Evolutionary conservation across 106 monocot species (phyloP).

Genomic region (Iris macrosiphon): DNA sequence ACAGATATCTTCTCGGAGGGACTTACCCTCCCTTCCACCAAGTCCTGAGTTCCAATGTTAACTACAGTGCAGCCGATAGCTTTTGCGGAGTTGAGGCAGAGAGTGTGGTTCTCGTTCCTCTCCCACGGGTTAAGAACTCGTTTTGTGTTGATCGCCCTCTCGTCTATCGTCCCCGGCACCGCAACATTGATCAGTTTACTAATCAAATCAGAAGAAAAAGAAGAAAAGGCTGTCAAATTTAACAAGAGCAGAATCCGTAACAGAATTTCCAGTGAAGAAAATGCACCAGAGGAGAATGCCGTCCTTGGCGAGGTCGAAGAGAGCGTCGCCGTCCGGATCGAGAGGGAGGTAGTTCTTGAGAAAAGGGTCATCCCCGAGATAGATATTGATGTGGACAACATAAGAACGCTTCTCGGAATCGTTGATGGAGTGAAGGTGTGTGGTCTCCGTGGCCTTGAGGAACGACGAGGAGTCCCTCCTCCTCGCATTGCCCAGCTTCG

Average conservation of each 20-base stretch:
- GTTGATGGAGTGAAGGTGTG: conserved; percentile 67
- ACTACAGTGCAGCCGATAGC: conserved; percentile 96
- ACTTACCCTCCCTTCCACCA: conserved; percentile 90
- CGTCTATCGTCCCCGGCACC: conserved; percentile 92
- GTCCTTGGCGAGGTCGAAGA: conserved; percentile 73
- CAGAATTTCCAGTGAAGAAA: too few relatives aligned
- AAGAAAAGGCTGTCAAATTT: too few relatives aligned
- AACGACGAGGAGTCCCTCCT: conserved; percentile 55
- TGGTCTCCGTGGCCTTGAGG: conserved; percentile 66
- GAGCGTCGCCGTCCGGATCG: conserved; percentile 50
- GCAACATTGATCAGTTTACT: conserved; percentile 97
- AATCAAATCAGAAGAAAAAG: neutral
- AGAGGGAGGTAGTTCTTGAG: conserved; percentile 63
- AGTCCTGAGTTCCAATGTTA: conserved; percentile 90
- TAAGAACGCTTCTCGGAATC: conserved; percentile 83
- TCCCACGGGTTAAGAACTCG: conserved; percentile 78
- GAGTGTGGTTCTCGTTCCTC: conserved; percentile 89
- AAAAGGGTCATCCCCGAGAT: conserved; percentile 68
- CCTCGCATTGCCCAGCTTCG: conserved; percentile 35
- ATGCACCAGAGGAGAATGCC: conserved; percentile 94
- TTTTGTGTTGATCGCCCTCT: conserved; percentile 88
- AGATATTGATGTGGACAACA: conserved; percentile 77
- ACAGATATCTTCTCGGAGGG: too few relatives aligned
- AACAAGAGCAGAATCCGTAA: too few relatives aligned
- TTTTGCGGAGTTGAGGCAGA: conserved; percentile 93